A percentile compares a stretch with the other conserved stretches of the same genome.
Evolutionary conservation across 139 green algal species (phyloP).

Genomic region (Mesostigma viride): DNA sequence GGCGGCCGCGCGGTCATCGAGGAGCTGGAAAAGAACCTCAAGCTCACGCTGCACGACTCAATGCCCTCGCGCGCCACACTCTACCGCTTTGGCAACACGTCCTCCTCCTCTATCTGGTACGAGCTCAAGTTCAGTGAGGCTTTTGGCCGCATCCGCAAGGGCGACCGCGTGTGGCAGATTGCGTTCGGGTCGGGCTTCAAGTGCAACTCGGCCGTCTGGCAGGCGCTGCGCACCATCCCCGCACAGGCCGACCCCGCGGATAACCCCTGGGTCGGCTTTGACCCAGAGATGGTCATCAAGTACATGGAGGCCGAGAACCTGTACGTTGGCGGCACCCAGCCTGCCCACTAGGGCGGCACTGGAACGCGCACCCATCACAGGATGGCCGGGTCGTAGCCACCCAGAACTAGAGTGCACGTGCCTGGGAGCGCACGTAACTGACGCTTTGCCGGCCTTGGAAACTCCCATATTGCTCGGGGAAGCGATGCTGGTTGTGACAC

Average conservation of each 20-base stretch:
- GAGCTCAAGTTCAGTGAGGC: conserved; percentile 39
- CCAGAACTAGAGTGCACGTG: too few species aligned
- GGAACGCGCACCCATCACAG: too few species aligned
- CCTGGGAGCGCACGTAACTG: too few species aligned
- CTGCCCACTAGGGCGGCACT: too few species aligned
- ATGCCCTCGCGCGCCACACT: conserved; percentile 49
- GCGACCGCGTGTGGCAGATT: conserved; percentile 42
- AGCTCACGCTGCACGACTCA: conserved; percentile 45
- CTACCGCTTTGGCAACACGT: conserved; percentile 40
- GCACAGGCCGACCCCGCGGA: not conserved
- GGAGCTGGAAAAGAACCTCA: conserved; percentile 92
- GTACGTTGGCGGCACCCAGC: too few species aligned
- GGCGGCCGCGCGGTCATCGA: conserved; percentile 85
- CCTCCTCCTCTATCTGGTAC: conserved; percentile 46
- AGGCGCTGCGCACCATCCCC: conserved; percentile 28
- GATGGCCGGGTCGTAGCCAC: too few species aligned
- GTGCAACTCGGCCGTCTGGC: conserved; percentile 41
- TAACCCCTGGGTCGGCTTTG: too few species aligned
- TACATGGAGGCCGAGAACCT: too few species aligned
- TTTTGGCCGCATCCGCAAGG: conserved; percentile 18
- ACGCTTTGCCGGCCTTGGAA: too few species aligned
- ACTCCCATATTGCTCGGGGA: too few species aligned
- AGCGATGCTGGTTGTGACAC: too few species aligned
- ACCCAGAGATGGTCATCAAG: too few species aligned
- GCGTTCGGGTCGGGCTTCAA: conserved; percentile 43